Conservation (phyloP, 768 basidiomycete species). For the Epithele typhae region DNA sequence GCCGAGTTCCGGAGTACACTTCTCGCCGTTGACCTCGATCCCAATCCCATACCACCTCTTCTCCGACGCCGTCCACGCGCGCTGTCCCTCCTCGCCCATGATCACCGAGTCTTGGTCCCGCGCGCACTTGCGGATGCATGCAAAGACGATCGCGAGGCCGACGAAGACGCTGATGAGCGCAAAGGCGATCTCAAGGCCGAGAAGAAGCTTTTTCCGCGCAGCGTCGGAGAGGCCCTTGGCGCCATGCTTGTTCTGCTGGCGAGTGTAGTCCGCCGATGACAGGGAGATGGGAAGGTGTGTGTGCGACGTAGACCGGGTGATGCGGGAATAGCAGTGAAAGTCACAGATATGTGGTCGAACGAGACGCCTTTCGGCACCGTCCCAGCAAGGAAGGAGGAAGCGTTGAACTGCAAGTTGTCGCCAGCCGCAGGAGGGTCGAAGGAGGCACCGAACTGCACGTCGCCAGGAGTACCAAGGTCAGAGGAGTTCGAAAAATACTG, state of each 20-base stretch:
- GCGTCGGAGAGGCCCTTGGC: conserved; percentile 33
- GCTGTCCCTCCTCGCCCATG: conserved; percentile 53
- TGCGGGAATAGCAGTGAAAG: conserved; percentile 61
- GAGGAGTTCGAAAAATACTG: conserved; percentile 53
- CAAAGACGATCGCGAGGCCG: conserved; percentile 49
- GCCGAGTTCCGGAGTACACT: conserved; percentile 7
- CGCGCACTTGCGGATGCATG: conserved; percentile 50
- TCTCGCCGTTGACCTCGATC: conserved; percentile 21
- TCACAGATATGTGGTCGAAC: conserved; percentile 41
- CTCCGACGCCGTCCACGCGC: conserved; percentile 60
- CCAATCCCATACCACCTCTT: conserved; percentile 64
- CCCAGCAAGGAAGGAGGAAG: conserved; percentile 46
- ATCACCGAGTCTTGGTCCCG: conserved; percentile 57
- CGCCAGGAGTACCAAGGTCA: conserved; percentile 26
- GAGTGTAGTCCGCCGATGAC: conserved; percentile 32
- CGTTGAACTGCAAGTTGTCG: conserved; percentile 52
- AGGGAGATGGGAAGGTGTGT: conserved; percentile 50
- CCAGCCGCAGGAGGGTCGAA: conserved; percentile 48
- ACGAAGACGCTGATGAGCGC: conserved; percentile 58
- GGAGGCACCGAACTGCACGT: conserved; percentile 50
- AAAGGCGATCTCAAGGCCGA: conserved; percentile 60
- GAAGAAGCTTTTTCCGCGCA: conserved; percentile 44
- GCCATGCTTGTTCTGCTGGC: conserved; percentile 29
- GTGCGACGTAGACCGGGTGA: conserved; percentile 71
- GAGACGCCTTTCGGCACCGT: conserved; percentile 46